Conservation (phyloP, 345 rosid genomes). For the Reutealis trisperma region DNA sequence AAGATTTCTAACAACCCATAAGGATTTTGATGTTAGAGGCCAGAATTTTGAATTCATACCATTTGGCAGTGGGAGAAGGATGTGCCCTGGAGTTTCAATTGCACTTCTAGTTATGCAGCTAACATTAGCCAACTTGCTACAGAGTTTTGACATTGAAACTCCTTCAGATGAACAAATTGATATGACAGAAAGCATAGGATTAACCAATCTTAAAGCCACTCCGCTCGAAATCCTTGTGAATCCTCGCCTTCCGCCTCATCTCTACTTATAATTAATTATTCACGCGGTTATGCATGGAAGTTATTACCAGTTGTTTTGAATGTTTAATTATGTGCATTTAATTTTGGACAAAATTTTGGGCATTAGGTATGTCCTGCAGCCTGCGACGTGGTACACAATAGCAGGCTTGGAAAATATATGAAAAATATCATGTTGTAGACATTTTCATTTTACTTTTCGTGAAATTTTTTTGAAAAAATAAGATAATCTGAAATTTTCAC, state of each 20-base stretch:
- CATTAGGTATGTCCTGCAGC: too few relatives aligned
- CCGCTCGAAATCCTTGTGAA: neutral
- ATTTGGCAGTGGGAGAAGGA: slow-evolving; percentile 22
- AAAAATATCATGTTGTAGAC: too few relatives aligned
- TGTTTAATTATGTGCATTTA: too few relatives aligned
- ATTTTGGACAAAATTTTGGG: too few relatives aligned
- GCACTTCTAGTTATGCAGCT: slow-evolving; percentile 12
- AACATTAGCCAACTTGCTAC: slow-evolving; percentile 3
- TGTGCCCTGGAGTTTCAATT: slow-evolving; percentile 20
- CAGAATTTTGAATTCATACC: slow-evolving; percentile 13
- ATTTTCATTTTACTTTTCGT: too few relatives aligned
- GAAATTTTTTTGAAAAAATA: too few relatives aligned
- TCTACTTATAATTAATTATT: neutral
- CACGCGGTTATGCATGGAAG: too few relatives aligned
- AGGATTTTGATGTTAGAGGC: slow-evolving; percentile 18
- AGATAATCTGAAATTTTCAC: too few relatives aligned
- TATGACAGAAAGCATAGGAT: slow-evolving; percentile 12
- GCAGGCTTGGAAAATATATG: too few relatives aligned
- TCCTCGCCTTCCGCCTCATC: slow-evolving; percentile 5
- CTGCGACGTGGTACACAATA: too few relatives aligned
- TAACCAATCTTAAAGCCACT: slow-evolving; percentile 3
- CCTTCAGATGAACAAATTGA: neutral
- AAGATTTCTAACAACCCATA: slow-evolving; percentile 19
- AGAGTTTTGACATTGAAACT: slow-evolving; percentile 8
- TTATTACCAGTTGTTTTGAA: too few relatives aligned